These are phyloP conservation scores for Fereydounia khargensis DNA, from an alignment of 1,284 basidiomycete genomes.

Conservation along the genomic window DNA sequence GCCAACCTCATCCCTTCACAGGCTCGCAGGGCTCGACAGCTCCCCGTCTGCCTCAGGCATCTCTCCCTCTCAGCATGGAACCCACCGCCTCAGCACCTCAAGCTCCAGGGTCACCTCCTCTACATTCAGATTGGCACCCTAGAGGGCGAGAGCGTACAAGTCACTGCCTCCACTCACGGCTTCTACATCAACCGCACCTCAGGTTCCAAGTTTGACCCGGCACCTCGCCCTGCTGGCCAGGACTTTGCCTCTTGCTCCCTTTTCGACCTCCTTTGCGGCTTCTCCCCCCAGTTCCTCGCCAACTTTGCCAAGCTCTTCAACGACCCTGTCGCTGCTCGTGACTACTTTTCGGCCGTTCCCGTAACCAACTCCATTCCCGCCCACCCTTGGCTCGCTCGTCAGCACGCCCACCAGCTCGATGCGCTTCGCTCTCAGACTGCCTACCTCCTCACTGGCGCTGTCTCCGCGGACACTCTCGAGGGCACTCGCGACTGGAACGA, in stretches of 20 bases:
- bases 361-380: slow-evolving; percentile 63
- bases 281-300: slow-evolving; percentile 56
- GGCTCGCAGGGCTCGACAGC: slow-evolving; percentile 38
- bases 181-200: slow-evolving; percentile 63
- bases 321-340: slow-evolving; percentile 51
- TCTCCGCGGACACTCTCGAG: slow-evolving; percentile 61
- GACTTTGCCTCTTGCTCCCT: slow-evolving; percentile 60
- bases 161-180: slow-evolving; percentile 62
- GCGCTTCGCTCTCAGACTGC: slow-evolving; percentile 63
- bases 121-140: slow-evolving; percentile 63
- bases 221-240: slow-evolving; percentile 35
- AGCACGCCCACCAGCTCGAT: slow-evolving; percentile 59
- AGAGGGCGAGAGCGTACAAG: slow-evolving; percentile 63
- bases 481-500: slow-evolving; percentile 66
- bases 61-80: slow-evolving; percentile 64
- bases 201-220: slow-evolving; percentile 48
- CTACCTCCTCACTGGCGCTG: slow-evolving; percentile 63
- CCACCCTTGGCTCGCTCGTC: slow-evolving; percentile 62
- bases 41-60: slow-evolving; percentile 59
- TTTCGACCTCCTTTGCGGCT: slow-evolving; percentile 62
- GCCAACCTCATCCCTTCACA: slow-evolving; percentile 55
- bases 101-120: slow-evolving; percentile 63
- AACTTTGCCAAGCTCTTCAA: slow-evolving; percentile 56
- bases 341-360: slow-evolving; percentile 59
- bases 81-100: slow-evolving; percentile 63